phyloP scores from a whole-genome alignment of 108 stramenopile genomes.

The Cylindrotheca fusiformis region DNA sequence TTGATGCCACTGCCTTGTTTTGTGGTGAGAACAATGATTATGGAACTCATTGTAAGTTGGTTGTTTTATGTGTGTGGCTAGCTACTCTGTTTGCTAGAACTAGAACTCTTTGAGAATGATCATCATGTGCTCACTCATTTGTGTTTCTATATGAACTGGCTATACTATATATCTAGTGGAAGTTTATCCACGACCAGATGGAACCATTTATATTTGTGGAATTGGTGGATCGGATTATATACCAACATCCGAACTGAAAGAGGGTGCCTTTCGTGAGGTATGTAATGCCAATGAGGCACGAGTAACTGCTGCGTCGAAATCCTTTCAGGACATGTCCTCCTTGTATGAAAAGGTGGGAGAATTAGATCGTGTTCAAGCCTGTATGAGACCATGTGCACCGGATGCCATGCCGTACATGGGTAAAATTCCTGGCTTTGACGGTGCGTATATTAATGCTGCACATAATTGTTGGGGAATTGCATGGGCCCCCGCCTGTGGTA shows the following conservation, averaged over 20 bases:
- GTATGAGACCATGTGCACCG: conserved; percentile 81
- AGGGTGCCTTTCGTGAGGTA: conserved; percentile 70
- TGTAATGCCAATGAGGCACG: conserved; percentile 76
- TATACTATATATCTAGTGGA: conserved; percentile 42
- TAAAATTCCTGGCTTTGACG: conserved; percentile 65
- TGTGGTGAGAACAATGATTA: conserved; percentile 92
- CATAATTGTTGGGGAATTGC: conserved; percentile 97
- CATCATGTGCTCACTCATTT: background rate
- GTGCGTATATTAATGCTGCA: conserved; percentile 91
- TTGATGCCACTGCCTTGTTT: conserved; percentile 93
- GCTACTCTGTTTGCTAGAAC: background rate
- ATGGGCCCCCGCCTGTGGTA: conserved; percentile 93
- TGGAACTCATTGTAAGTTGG: conserved; percentile 79
- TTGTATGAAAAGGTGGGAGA: conserved; percentile 54
- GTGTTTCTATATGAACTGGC: background rate
- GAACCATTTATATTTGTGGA: conserved; percentile 93
- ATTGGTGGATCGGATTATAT: conserved; percentile 94
- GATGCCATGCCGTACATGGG: conserved; percentile 96
- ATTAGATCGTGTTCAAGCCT: conserved; percentile 47
- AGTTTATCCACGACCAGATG: conserved; percentile 84
- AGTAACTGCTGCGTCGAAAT: conserved; percentile 69
- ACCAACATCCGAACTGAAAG: conserved; percentile 70
- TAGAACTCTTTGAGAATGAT: background rate
- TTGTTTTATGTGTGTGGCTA: background rate
- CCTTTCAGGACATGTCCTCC: conserved; percentile 74